Base-by-base conservation (phyloP, 768 basidiomycete genomes). In the Coprinellus micaceus region DNA sequence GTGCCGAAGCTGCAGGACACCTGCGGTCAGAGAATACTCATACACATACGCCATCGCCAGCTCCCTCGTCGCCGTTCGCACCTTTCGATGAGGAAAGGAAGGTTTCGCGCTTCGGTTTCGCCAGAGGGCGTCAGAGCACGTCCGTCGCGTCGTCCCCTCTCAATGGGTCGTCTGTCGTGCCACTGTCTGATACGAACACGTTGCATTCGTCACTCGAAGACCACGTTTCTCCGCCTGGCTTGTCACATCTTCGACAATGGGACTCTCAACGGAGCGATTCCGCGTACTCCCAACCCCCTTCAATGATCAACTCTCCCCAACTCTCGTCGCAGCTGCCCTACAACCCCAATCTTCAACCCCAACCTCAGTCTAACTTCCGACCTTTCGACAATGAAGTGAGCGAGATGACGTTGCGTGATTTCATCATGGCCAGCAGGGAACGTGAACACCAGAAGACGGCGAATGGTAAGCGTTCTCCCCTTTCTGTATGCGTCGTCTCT, bases 81-180 rank as follows among this genome's bases (percentile, higher is more conserved):
- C 48, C 52, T 61, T 3, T 82, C 28, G 83, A 84, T 58, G 83
- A 84, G 52, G 89, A 91, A 45, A 76, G 87, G 61, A 88, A 85
- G 62, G 80, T 90, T 25, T 92, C 90, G 7, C 80, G 90, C 15
- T 92, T 92, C 69, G 87, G 84, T 21, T 92, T 92, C 64, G 91
- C 90, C 15, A 80, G 86, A 22, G 85, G 87, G 22, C 82, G 82
- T 44, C 85, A 83, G 59, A 78, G 78, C 0, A 83, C 88, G 7
- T 3, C 82, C 82, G 15, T 88, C 85, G 11, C 84, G 85, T 39
- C 73, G 79, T 50, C 82, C 82, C 56, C 74, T 81, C 55, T 56
- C 24, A 56, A 56, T 41, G 55, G 55, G 12, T 6, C 48, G n/a
- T 76, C 52, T 68, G 66, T 56, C 66, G 71, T 50, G 25, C 21